Evolutionary conservation across 495 filamentous ascomycete species (phyloP), one percentile per base, ranked within the genome.

Genomic region (Daldinia decipiens): DNA sequence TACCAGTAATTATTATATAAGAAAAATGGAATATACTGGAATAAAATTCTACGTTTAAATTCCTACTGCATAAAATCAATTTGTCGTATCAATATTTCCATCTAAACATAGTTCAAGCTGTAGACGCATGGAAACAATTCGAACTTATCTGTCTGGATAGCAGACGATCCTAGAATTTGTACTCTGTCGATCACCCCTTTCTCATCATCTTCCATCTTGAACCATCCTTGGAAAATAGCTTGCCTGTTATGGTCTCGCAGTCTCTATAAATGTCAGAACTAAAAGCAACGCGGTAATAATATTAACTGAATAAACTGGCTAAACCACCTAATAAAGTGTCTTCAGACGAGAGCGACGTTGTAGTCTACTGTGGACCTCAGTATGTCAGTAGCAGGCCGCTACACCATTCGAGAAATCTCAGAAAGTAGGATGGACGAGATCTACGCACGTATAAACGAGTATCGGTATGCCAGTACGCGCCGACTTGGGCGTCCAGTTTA

Each of bases 401-500:
- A n/a, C 13, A 53, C 24, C 50, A 31, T 8, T 53, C 50, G 50
- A 24, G 11, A 13, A 53, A 53, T 11, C 50, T 53, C 50, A 53
- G 8, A 5, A 31, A 6, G 12, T 29, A 31, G 17, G 21, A 53
- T 8, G 24, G 50, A 17, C 26, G 50, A 53, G 50, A 31, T 53
- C 50, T 53, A 31, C 50, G 50, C 24, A 65, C 31, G 34, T 65
- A 65, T 38, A 70, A 12, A 4, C 68, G 62, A 9, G 50, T 59
- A 32, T 51, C 7, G 4, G 55, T 39, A 34, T 36, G 54, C 68
- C 68, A 70, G 31, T 70, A 65, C 0, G 31, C 40, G 0, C 67
- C 68, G 11, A 50, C 13, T 11, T 21, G 15, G 3, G 51, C 36
- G 2, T 38, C 55, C 3, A 27, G 8, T 4, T 11, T n/a, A 9